A percentile compares a stretch with the other conserved stretches of the same genome.
Conservation (phyloP, 306 rosid genomes). For the Acacia crassicarpa region DNA sequence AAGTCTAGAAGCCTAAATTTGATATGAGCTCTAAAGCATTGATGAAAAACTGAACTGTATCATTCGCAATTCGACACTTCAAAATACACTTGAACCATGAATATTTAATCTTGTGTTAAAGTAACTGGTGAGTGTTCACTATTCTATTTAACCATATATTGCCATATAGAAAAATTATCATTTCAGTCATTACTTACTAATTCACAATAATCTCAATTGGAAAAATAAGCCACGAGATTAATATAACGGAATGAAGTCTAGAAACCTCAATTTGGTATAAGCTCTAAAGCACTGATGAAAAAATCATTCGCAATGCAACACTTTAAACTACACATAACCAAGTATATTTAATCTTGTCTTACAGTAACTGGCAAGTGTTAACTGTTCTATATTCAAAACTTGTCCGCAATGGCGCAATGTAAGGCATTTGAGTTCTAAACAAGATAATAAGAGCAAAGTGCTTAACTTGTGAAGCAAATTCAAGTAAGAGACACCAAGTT, state of each 20-base stretch:
- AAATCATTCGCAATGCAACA: no score
- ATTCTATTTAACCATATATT: background rate
- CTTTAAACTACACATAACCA: background rate
- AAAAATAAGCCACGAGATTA: slow-evolving; percentile 12
- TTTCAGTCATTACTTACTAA: background rate
- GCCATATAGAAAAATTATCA: slow-evolving; percentile 11
- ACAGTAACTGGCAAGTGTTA: background rate
- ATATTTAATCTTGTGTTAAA: background rate
- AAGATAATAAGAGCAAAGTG: slow-evolving; percentile 2
- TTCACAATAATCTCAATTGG: background rate
- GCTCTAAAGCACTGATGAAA: background rate
- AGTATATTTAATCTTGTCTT: background rate
- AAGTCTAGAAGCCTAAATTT: background rate
- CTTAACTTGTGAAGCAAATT: background rate
- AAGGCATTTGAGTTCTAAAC: background rate
- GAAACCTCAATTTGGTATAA: background rate
- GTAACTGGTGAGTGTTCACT: background rate
- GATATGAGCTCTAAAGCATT: background rate
- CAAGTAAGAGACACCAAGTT: slow-evolving; percentile 20
- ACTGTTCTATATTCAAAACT: background rate
- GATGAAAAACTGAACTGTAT: background rate
- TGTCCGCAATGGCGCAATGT: background rate
- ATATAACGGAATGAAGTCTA: background rate
- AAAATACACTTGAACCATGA: background rate
- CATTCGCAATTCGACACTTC: background rate